A percentile compares a stretch with the other conserved stretches of the same genome.
These are phyloP conservation scores for Boletus smithii DNA, from an alignment of 1,284 basidiomycete genomes.

Conservation along the genomic window DNA sequence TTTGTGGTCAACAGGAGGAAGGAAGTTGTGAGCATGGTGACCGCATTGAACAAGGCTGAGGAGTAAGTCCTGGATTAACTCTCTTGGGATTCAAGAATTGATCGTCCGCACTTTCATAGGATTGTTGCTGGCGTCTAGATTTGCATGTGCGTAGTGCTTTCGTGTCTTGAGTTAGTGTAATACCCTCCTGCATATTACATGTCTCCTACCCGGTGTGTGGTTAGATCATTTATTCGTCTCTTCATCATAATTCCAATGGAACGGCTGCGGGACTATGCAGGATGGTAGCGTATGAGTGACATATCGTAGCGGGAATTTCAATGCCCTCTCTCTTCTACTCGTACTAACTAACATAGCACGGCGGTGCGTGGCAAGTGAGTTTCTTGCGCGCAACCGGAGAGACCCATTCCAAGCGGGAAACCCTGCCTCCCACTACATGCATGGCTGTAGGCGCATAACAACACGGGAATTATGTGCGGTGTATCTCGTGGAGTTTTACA, in stretches of 20 bases:
- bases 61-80: slow-evolving; percentile 53
- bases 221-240: slow-evolving; percentile 18
- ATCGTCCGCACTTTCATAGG: slow-evolving; percentile 15
- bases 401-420: too few relatives aligned
- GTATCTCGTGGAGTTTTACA: too few relatives aligned
- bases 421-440: too few relatives aligned
- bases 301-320: not conserved
- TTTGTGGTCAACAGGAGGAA: slow-evolving; percentile 80
- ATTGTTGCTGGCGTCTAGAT: slow-evolving; percentile 35
- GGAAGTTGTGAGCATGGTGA: slow-evolving; percentile 86
- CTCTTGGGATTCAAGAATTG: slow-evolving; percentile 3
- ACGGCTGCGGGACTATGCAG: not conserved
- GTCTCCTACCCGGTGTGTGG: slow-evolving; percentile 15
- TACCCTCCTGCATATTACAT: slow-evolving; percentile 31
- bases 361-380: too few relatives aligned
- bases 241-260: slow-evolving; percentile 1
- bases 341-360: too few relatives aligned
- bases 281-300: too few relatives aligned
- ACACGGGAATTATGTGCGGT: slow-evolving; percentile 1
- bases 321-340: too few relatives aligned
- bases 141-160: slow-evolving; percentile 3
- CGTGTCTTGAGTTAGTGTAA: slow-evolving; percentile 23
- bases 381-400: too few relatives aligned
- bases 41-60: slow-evolving; percentile 88
- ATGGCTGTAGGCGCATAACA: too few relatives aligned